These are phyloP conservation scores for Aciculosporium take DNA, from an alignment of 2,329 filamentous ascomycete genomes.

Conservation along the genomic window DNA sequence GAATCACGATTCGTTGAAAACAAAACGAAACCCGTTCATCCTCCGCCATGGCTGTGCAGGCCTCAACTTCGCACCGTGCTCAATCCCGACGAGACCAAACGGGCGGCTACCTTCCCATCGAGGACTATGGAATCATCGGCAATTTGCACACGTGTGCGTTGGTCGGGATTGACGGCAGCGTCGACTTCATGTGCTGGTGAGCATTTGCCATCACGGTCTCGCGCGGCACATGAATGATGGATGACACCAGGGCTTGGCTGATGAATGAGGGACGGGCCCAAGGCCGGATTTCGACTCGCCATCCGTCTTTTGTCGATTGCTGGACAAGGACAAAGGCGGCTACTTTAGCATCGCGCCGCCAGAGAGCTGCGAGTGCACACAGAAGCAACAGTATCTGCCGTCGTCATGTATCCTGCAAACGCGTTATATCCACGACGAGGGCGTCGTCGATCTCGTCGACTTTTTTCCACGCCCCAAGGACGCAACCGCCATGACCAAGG, in stretches of 20 bases:
- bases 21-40: background rate
- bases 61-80: conserved; percentile 18
- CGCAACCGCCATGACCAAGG: conserved; percentile 34
- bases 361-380: conserved; percentile 40
- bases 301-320: conserved; percentile 57
- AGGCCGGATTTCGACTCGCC: conserved; percentile 71
- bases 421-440: conserved; percentile 62
- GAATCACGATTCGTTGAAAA: too few species aligned
- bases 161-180: conserved; percentile 57
- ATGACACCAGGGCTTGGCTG: background rate
- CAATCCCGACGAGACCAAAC: conserved; percentile 20
- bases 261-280: background rate
- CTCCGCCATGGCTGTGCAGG: conserved; percentile 19
- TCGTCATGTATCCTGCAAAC: conserved; percentile 65
- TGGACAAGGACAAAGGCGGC: conserved; percentile 63
- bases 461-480: conserved; percentile 61
- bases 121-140: conserved; percentile 68
- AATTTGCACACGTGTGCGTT: conserved; percentile 69
- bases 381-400: conserved; percentile 65
- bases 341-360: conserved; percentile 54
- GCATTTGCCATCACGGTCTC: conserved; percentile 9
- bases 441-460: conserved; percentile 58
- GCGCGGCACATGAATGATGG: background rate
- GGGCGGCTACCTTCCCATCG: conserved; percentile 46
- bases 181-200: conserved; percentile 68